A percentile compares a stretch with the other conserved stretches of the same genome.
Evolutionary conservation across 306 rosid genomes (phyloP).

Genomic region (Mimosa pudica): DNA sequence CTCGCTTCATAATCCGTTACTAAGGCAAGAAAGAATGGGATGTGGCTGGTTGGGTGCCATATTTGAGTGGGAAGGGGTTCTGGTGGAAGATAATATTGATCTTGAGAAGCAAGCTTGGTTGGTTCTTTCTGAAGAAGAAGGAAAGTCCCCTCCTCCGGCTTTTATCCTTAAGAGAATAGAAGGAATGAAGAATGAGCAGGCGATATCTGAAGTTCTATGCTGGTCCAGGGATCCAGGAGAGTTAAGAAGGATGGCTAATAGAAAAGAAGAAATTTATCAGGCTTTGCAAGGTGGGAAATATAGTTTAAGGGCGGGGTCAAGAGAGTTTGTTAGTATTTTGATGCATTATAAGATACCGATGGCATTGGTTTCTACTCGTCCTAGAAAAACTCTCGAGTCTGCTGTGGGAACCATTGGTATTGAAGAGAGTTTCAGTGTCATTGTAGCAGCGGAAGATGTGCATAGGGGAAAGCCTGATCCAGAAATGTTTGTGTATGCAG

Average conservation of each 20-base stretch:
- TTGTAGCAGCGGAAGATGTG: conserved; percentile 92
- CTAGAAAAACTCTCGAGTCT: conserved; percentile 70
- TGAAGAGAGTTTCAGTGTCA: conserved; percentile 67
- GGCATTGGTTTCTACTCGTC: conserved; percentile 89
- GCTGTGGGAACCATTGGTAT: conserved; percentile 79
- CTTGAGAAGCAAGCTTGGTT: conserved; percentile 89
- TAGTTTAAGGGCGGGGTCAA: conserved; percentile 71
- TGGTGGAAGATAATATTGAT: conserved; percentile 80
- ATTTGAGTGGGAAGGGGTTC: conserved; percentile 97
- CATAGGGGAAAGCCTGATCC: conserved; percentile 97
- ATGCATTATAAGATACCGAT: conserved; percentile 91
- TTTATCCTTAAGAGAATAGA: conserved; percentile 78
- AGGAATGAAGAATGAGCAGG: conserved; percentile 98
- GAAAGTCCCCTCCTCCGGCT: conserved; percentile 75
- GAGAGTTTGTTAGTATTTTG: conserved; percentile 83
- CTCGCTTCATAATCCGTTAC: conserved; percentile 80
- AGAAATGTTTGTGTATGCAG: conserved; percentile 88
- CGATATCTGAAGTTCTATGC: conserved; percentile 91
- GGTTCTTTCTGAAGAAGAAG: conserved; percentile 83
- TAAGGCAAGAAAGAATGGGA: conserved; percentile 94
- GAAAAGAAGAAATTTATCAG: conserved; percentile 84
- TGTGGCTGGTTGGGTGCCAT: conserved; percentile 96
- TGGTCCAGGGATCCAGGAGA: conserved; percentile 88
- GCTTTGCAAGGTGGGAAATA: conserved; percentile 90
- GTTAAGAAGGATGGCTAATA: conserved; percentile 72